phyloP scores from a whole-genome alignment of 805 yeast species.

The Kodamaea kakaduensis region DNA sequence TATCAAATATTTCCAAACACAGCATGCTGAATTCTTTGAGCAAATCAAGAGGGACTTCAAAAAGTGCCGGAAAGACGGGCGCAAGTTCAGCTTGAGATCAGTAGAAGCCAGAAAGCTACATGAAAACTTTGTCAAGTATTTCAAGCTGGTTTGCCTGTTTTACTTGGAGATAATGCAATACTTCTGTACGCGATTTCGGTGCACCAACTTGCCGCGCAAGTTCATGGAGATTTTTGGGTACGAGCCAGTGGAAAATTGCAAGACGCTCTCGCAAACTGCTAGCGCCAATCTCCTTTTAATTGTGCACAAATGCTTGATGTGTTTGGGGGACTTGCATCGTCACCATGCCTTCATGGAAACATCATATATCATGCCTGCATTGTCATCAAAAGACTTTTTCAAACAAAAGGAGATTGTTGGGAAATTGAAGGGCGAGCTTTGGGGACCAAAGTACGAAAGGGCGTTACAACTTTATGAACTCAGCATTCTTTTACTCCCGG shows the following conservation, averaged over 20 bases:
- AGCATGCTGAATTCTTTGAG: slow-evolving; percentile 25
- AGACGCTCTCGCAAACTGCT: slow-evolving; percentile 14
- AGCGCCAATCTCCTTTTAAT: slow-evolving; percentile 38
- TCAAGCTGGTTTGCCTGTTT: slow-evolving; percentile 45
- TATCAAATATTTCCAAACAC: slow-evolving; percentile 50
- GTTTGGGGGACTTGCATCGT: slow-evolving; percentile 56
- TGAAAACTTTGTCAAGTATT: slow-evolving; percentile 47
- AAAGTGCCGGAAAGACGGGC: slow-evolving; percentile 12
- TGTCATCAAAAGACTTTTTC: slow-evolving; percentile 25
- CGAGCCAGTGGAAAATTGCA: slow-evolving; percentile 16
- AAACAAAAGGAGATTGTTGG: slow-evolving; percentile 28
- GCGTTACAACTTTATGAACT: slow-evolving; percentile 39
- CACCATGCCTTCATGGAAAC: slow-evolving; percentile 50
- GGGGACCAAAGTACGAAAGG: slow-evolving; percentile 23
- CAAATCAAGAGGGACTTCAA: slow-evolving; percentile 16
- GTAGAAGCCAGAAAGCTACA: slow-evolving; percentile 58
- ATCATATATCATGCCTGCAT: slow-evolving; percentile 36
- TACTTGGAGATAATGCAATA: slow-evolving; percentile 42
- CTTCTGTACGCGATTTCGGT: slow-evolving; percentile 35
- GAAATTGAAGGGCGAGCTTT: slow-evolving; percentile 36
- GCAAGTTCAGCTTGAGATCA: slow-evolving; percentile 27
- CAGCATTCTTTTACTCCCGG: slow-evolving; percentile 58
- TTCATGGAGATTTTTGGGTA: slow-evolving; percentile 27
- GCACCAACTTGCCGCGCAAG: slow-evolving; percentile 30
- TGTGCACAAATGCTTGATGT: slow-evolving; percentile 47